Base-by-base conservation (phyloP, 495 filamentous ascomycete species). In the Trichoderma orchidacearum region DNA sequence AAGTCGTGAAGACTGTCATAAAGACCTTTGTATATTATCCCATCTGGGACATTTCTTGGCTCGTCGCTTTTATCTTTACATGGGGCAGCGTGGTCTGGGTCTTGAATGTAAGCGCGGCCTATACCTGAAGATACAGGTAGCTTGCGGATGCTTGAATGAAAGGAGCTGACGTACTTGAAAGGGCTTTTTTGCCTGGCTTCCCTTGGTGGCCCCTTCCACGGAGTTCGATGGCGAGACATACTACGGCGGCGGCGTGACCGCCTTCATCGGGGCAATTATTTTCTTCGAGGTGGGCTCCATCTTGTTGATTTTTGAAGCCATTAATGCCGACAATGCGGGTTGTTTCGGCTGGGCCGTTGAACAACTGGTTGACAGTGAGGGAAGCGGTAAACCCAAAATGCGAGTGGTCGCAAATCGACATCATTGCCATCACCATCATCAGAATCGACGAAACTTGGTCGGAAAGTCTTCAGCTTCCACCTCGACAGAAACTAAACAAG, bases 331-430 rank as follows among this genome's bases (percentile, higher is more conserved):
- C 56, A 68, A 78, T 17, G 69, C 77, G 0, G 81, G 79, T 12
- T 89, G 85, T 64, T 87, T 88, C 66, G 85, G 85, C 15, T 88
- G 83, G 84, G 85, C 85, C 0, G 35, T 86, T 18, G 77, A 83
- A 55, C 71, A 69, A 38, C 68, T 72, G 6, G 27, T 80, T 11
- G 72, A 71, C 18, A 28, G 7, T 3, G 21, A 27, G 18, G 15
- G 18, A 11, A 64, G 58, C 27, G 51, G 51, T 15, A 53, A 21
- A 3, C 53, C 53, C n/a, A 17, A 13, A 30, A 30, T 35, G 2
- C 29, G 13, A 17, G 53, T 27, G 1, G 53, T 27, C 11, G 30
- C 53, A 25, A 34, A 62, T 18, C 57, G 68, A 1, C 57, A 60
- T 1, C 81, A 79, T 63, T 60, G 58, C 4, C 83, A 86, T 62